Conservation (phyloP, 805 yeast genomes). For the Lachancea kluyveri region DNA sequence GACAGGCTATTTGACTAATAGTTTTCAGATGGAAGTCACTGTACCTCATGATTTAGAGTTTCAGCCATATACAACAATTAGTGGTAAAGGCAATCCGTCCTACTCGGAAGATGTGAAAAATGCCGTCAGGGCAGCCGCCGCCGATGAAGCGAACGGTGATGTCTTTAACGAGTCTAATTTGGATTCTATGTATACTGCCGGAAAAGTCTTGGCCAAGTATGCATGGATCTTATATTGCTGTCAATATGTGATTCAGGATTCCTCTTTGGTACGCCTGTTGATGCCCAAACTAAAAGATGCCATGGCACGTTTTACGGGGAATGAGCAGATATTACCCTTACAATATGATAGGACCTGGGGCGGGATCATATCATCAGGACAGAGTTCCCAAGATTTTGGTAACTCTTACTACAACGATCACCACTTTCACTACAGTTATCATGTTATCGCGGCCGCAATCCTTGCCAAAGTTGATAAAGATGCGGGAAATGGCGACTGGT, state of each 20-base stretch:
- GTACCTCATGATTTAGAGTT: slow-evolving; percentile 42
- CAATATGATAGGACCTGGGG: slow-evolving; percentile 75
- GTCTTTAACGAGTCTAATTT: slow-evolving; percentile 45
- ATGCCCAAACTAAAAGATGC: slow-evolving; percentile 61
- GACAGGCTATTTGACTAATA: slow-evolving; percentile 39
- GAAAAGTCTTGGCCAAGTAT: slow-evolving; percentile 83
- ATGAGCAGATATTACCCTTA: slow-evolving; percentile 67
- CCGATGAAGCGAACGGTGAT: slow-evolving; percentile 31
- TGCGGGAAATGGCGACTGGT: slow-evolving; percentile 44
- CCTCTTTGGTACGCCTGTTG: slow-evolving; percentile 41
- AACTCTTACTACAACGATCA: slow-evolving; percentile 69
- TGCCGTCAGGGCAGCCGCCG: slow-evolving; percentile 32
- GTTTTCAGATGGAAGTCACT: slow-evolving; percentile 36
- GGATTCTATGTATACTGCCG: slow-evolving; percentile 87
- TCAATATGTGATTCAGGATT: slow-evolving; percentile 57
- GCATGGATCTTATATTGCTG: slow-evolving; percentile 78
- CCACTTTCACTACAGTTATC: slow-evolving; percentile 73
- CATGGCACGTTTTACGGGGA: slow-evolving; percentile 58
- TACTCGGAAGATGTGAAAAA: slow-evolving; percentile 28
- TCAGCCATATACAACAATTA: slow-evolving; percentile 36
- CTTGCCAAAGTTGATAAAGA: slow-evolving; percentile 48
- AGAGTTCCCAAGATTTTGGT: slow-evolving; percentile 59
- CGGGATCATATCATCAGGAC: slow-evolving; percentile 69
- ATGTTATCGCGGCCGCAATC: slow-evolving; percentile 64
- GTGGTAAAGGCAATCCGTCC: slow-evolving; percentile 19